Evolutionary conservation across 192 early-diverging fungal species (phyloP).

Genomic region (Rhizophagus clarus): DNA sequence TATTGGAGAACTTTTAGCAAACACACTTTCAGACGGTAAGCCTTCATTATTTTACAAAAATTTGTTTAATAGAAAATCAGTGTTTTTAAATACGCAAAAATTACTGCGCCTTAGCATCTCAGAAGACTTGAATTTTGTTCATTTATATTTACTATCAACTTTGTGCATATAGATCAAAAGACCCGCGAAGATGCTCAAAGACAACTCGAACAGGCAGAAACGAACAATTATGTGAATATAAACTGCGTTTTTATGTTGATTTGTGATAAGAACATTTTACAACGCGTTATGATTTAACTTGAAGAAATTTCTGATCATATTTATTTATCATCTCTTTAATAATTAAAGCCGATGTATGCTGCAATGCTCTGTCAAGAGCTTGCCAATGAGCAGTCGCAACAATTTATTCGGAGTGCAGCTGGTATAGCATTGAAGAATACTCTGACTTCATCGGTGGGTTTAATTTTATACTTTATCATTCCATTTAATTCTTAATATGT

Average conservation of each 20-base stretch:
- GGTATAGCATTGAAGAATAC: conserved; percentile 95
- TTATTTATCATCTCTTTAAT: conserved; percentile 20
- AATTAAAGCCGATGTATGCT: conserved; percentile 62
- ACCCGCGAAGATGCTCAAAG: conserved; percentile 82
- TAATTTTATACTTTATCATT: conserved; percentile 4
- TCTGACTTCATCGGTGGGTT: conserved; percentile 59
- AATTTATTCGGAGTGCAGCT: conserved; percentile 74
- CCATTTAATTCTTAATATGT: conserved; percentile 1
- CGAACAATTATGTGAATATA: conserved; percentile 77
- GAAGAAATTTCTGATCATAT: background rate
- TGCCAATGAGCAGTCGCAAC: conserved; percentile 67
- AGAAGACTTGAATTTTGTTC: background rate
- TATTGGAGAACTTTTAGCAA: conserved; percentile 70
- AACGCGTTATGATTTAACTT: conserved; percentile 10
- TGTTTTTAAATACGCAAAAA: background rate
- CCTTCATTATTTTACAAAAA: conserved; percentile 11
- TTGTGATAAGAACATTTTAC: background rate
- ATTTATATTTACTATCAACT: background rate
- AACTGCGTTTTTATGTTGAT: conserved; percentile 6
- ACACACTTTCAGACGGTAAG: conserved; percentile 70
- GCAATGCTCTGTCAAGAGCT: conserved; percentile 81
- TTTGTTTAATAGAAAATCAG: background rate
- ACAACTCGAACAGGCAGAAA: conserved; percentile 72
- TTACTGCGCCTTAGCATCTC: conserved; percentile 12
- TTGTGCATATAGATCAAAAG: conserved; percentile 54